A percentile compares a stretch with the other conserved stretches of the same genome.
These are phyloP conservation scores for Trichoderma erinaceum DNA, from an alignment of 495 filamentous ascomycete genomes.

Conservation along the genomic window DNA sequence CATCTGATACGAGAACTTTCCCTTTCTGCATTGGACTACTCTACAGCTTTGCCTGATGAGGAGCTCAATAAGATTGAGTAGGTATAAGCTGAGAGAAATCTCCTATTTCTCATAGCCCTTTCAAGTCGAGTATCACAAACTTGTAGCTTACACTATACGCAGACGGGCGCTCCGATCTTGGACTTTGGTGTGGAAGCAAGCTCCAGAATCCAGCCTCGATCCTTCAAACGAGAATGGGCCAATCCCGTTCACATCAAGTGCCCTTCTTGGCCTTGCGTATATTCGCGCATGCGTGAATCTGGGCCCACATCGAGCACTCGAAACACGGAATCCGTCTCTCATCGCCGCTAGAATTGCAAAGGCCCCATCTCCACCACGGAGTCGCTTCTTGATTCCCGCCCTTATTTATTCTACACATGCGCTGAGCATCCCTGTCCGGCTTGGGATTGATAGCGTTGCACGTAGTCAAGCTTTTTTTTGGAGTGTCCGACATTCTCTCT, in stretches of 20 bases:
- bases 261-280: constrained; percentile 44
- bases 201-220: constrained; percentile 48
- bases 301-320: constrained; percentile 42
- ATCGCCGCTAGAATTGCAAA: constrained; percentile 40
- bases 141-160: not conserved
- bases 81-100: not conserved
- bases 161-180: constrained; percentile 35
- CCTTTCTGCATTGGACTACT: constrained; percentile 7
- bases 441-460: constrained; percentile 48
- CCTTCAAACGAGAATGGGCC: constrained; percentile 48
- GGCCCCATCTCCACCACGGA: constrained; percentile 39
- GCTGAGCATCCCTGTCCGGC: constrained; percentile 45
- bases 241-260: constrained; percentile 48
- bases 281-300: constrained; percentile 44
- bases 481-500: constrained; percentile 43
- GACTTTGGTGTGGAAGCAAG: constrained; percentile 47
- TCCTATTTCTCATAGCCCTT: too few relatives aligned
- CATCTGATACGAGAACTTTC: constrained; percentile 24
- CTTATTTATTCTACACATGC: constrained; percentile 46
- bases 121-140: not conserved
- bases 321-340: constrained; percentile 39
- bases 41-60: constrained; percentile 14
- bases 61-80: constrained; percentile 18
- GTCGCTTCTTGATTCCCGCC: constrained; percentile 44
- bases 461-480: constrained; percentile 50